Conservation (phyloP, 192 early-diverging fungal genomes). For the Thoreauomyces humboldtii region DNA sequence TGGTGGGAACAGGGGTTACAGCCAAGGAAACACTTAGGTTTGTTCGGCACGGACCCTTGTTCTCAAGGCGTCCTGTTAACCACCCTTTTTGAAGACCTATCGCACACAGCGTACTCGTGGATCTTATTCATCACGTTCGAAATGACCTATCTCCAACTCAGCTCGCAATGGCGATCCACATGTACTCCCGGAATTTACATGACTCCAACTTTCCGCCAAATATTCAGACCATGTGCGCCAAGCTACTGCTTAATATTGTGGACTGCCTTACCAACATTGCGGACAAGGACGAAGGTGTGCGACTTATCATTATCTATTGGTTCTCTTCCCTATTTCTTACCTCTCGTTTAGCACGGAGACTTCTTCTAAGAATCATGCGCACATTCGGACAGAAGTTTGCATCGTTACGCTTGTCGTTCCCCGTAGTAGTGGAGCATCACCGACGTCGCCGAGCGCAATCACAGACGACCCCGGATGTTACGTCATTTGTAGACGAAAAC, state of each 20-base stretch:
- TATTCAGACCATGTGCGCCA: slow-evolving; percentile 96
- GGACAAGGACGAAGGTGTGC: slow-evolving; percentile 19
- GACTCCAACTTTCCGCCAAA: slow-evolving; percentile 85
- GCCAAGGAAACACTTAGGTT: slow-evolving; percentile 85
- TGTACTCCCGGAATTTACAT: slow-evolving; percentile 90
- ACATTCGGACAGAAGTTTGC: slow-evolving; percentile 79
- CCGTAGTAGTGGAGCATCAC: slow-evolving; percentile 56
- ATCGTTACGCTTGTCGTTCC: slow-evolving; percentile 64
- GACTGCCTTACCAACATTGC: slow-evolving; percentile 49
- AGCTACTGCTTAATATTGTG: slow-evolving; percentile 86
- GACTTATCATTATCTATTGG: no score
- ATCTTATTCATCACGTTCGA: slow-evolving; percentile 94
- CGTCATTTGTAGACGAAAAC: slow-evolving; percentile 7
- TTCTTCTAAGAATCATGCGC: slow-evolving; percentile 70
- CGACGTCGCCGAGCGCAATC: slow-evolving; percentile 16
- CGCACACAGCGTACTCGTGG: slow-evolving; percentile 92
- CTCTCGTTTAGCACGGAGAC: slow-evolving; percentile 28
- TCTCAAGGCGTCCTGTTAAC: no score
- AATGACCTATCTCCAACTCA: slow-evolving; percentile 77
- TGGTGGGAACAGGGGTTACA: slow-evolving; percentile 91
- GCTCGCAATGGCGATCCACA: slow-evolving; percentile 79
- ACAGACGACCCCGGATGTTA: slow-evolving; percentile 7
- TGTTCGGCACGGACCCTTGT: not conserved
- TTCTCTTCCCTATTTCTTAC: no score
- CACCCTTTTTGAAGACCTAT: no score